These are phyloP conservation scores for Salix arbutifolia DNA, from an alignment of 345 rosid genomes.

Conservation along the genomic window DNA sequence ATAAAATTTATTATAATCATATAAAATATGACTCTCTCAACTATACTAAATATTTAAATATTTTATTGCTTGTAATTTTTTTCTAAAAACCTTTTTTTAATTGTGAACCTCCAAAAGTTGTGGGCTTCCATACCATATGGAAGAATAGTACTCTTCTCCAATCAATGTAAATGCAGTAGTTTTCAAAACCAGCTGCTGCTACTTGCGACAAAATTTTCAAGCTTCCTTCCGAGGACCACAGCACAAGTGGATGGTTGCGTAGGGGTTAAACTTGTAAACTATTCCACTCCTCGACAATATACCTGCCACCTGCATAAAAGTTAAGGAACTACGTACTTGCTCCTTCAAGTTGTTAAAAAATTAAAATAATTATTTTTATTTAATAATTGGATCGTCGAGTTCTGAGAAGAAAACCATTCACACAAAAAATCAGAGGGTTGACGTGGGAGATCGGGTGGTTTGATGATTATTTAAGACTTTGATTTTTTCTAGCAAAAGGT, in stretches of 20 bases:
- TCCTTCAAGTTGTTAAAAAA: not conserved
- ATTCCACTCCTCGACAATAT: not conserved
- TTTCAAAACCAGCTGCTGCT: not conserved
- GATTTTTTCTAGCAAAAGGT: no score
- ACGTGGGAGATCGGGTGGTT: no score
- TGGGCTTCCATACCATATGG: not conserved
- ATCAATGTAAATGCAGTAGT: not conserved
- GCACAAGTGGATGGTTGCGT: not conserved
- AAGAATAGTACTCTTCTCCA: not conserved
- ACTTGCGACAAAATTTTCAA: not conserved
- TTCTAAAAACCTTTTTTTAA: no score
- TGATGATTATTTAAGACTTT: no score
- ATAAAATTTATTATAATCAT: no score
- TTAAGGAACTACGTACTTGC: not conserved
- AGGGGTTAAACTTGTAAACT: not conserved
- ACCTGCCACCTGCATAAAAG: not conserved
- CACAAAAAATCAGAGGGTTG: no score
- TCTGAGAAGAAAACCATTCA: no score
- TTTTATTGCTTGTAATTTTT: no score
- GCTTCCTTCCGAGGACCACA: not conserved
- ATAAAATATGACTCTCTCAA: no score
- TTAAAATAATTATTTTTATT: not conserved
- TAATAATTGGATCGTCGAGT: no score
- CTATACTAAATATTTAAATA: no score
- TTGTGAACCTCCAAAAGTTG: not conserved